These are phyloP conservation scores for Leccinum uliginosum DNA, from an alignment of 768 basidiomycete species.

Conservation along the genomic window DNA sequence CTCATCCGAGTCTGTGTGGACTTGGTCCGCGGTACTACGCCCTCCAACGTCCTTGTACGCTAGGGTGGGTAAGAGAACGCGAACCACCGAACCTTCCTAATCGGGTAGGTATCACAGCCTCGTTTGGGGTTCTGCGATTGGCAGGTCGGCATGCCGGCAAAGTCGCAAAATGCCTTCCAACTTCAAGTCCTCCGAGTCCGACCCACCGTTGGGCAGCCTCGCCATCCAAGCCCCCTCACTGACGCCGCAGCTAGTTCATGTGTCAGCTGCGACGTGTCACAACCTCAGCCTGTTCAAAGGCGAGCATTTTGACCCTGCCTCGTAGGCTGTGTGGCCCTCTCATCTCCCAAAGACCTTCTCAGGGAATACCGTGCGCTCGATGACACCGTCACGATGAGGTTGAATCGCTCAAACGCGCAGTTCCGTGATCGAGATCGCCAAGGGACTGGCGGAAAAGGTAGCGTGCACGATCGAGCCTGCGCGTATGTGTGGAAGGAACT, in stretches of 20 bases:
- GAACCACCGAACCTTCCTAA: constrained; percentile 33
- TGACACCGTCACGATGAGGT: constrained; percentile 73
- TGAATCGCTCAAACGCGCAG: constrained; percentile 74
- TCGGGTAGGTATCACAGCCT: constrained; percentile 14
- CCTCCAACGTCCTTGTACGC: not conserved
- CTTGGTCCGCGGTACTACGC: not conserved
- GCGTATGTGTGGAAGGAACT: constrained; percentile 74
- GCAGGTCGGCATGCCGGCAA: constrained; percentile 28
- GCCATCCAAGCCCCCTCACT: constrained; percentile 62
- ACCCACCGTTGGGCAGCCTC: constrained; percentile 57
- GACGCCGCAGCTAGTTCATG: constrained; percentile 61
- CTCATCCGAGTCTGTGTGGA: not conserved
- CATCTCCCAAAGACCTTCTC: constrained; percentile 57
- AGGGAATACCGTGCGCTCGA: constrained; percentile 79
- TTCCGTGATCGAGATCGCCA: constrained; percentile 68
- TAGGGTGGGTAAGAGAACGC: not conserved
- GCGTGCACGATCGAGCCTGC: constrained; percentile 71
- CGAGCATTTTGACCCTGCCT: constrained; percentile 8
- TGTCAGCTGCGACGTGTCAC: constrained; percentile 69
- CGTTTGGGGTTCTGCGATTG: constrained; percentile 18
- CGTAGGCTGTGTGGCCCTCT: constrained; percentile 10
- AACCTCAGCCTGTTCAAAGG: constrained; percentile 78
- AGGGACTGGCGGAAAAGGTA: constrained; percentile 42
- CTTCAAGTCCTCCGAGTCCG: constrained; percentile 33
- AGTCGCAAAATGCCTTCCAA: constrained; percentile 35